Base-by-base conservation (phyloP, 441 rosid species). In the Gossypium gossypioides region DNA sequence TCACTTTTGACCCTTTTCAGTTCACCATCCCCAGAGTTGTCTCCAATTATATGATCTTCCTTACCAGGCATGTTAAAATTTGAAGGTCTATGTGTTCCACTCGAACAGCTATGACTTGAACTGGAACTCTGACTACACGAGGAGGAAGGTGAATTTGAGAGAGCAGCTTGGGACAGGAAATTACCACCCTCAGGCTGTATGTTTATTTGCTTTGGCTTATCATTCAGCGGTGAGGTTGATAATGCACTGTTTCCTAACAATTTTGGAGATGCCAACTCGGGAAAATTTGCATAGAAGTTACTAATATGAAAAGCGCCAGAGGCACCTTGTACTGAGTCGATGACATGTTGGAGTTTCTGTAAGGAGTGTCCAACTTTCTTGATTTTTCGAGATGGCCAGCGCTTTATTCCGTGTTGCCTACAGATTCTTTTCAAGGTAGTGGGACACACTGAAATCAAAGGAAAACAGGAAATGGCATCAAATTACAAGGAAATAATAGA, bases 301-400 rank as follows among this genome's bases (percentile, higher is more conserved):
- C 82, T 84, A 13, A 88, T 81, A 62, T 86, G 89, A 69, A 90
- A 69, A 72, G 89, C 71, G 77, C 89, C 93, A 4, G 96, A 82
- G 48, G 86, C 85, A 60, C 92, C 91, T 76, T 90, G 79, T 48
- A 91, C 97, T 0, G 97, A 91, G 80, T 91, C 87, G 21, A 94
- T 89, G 62, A 91, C 96, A 0, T 58, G 81, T 77, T 91, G 96
- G 74, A 94, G 87, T 74, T 89, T 91, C 86, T 86, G 88, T 16
- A 94, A 86, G 34, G 98, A 91, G 73, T 89, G 93, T 56, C 89
- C 96, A 6, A 91, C 98, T 84, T 91, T 93, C 87, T 86, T 90
- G 83, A 93, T 86, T 81, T 90, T 88, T 72, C 97, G 89, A 75
- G 97, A 91, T 19, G 98, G 98, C 98, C 98, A 94, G 51, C 93